These are phyloP conservation scores for Medicago ruthenica DNA, from an alignment of 306 rosid species.

Conservation along the genomic window DNA sequence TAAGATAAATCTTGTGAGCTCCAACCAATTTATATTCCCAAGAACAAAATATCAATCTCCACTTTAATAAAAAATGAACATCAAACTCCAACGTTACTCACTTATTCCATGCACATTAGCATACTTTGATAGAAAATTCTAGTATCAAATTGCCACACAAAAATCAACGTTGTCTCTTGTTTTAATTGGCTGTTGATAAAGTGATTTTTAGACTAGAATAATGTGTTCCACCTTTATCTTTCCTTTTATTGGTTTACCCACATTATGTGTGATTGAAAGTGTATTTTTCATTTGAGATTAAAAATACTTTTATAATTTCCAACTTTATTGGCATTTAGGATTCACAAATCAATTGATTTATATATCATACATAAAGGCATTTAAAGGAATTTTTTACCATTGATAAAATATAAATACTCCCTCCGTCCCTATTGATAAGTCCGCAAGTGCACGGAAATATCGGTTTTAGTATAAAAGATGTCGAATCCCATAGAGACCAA, in stretches of 20 bases:
- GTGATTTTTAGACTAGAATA: not conserved
- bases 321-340: too few species aligned
- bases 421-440: too few species aligned
- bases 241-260: not conserved
- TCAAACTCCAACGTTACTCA: not conserved
- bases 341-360: too few species aligned
- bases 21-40: not conserved
- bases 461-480: too few species aligned
- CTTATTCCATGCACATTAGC: not conserved
- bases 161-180: not conserved
- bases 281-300: too few species aligned
- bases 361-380: too few species aligned
- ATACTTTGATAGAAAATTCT: not conserved
- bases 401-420: too few species aligned
- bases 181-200: conserved; percentile 9
- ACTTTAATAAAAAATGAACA: not conserved
- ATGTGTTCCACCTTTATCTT: not conserved
- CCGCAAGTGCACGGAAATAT: too few species aligned
- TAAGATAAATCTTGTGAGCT: not conserved
- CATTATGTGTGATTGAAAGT: not conserved
- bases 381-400: too few species aligned
- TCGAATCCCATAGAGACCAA: too few species aligned
- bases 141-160: not conserved
- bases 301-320: too few species aligned
- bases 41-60: not conserved